Evolutionary conservation across 2,329 filamentous ascomycete genomes (phyloP).

Genomic region (Zymoseptoria passerinii): DNA sequence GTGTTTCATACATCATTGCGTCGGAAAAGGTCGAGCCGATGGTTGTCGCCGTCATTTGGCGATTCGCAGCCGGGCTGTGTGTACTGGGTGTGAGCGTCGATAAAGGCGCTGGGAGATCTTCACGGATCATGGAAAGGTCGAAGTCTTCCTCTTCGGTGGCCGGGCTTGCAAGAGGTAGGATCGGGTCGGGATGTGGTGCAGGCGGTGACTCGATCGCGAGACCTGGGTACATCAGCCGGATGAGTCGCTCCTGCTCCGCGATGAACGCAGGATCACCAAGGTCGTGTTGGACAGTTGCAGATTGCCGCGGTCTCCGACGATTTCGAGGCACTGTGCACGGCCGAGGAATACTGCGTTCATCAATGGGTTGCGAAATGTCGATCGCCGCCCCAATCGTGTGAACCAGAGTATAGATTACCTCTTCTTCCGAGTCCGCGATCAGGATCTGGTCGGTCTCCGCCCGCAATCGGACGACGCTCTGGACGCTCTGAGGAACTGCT

Average conservation of each 20-base stretch:
- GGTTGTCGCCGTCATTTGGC: conserved; percentile 22
- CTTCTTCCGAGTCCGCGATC: conserved; percentile 56
- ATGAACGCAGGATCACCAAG: conserved; percentile 33
- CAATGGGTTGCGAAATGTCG: conserved; percentile 60
- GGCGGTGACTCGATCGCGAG: conserved; percentile 25
- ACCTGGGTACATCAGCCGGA: conserved; percentile 40
- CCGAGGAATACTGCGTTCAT: conserved; percentile 50
- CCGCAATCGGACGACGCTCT: conserved; percentile 62
- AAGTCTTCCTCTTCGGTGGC: conserved; percentile 29
- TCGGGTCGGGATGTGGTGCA: not conserved
- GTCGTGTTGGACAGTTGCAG: conserved; percentile 26
- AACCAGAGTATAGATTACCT: conserved; percentile 60
- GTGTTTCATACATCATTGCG: conserved; percentile 29
- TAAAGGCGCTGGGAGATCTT: conserved; percentile 19
- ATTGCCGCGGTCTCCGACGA: conserved; percentile 28
- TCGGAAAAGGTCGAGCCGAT: conserved; percentile 16
- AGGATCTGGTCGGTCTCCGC: conserved; percentile 68
- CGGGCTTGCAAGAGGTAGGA: conserved; percentile 10
- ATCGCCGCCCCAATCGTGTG: conserved; percentile 64
- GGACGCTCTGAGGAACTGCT: conserved; percentile 48
- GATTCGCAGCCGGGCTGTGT: conserved; percentile 15
- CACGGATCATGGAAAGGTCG: conserved; percentile 28
- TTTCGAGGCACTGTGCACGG: conserved; percentile 42
- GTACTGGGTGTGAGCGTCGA: conserved; percentile 1
- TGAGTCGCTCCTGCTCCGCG: conserved; percentile 42